Conservation (phyloP, 2,329 filamentous ascomycete genomes). For the Teratosphaeria viscida region DNA sequence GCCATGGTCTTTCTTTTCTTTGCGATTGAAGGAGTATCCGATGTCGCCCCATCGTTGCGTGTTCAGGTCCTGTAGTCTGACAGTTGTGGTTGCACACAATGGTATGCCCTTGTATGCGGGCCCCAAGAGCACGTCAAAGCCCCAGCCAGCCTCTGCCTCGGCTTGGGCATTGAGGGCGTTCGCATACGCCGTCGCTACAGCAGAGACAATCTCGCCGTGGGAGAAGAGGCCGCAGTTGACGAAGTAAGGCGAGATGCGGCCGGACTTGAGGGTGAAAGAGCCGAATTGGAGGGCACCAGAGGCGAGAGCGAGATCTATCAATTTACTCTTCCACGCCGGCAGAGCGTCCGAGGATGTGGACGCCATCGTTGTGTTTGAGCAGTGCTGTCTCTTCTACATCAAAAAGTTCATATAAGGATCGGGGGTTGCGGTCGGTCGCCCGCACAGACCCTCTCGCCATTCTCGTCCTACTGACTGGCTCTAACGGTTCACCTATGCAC, state of each 20-base stretch:
- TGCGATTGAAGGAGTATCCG: constrained; percentile 87
- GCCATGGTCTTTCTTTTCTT: constrained; percentile 92
- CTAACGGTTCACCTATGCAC: too few relatives aligned
- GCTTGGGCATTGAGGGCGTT: constrained; percentile 43
- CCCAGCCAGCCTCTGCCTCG: constrained; percentile 34
- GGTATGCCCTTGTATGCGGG: constrained; percentile 97
- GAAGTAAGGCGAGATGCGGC: constrained; percentile 87
- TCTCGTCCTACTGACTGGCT: too few relatives aligned
- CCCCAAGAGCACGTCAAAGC: constrained; percentile 79
- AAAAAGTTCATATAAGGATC: neutral
- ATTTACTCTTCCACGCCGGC: constrained; percentile 56
- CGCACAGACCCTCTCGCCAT: too few relatives aligned
- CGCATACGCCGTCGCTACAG: constrained; percentile 75
- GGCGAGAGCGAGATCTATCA: constrained; percentile 58
- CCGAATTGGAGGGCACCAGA: constrained; percentile 70
- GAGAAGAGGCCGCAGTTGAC: constrained; percentile 94
- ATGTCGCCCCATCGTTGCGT: constrained; percentile 54
- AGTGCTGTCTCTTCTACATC: neutral
- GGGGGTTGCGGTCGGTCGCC: too few relatives aligned
- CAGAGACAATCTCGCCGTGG: constrained; percentile 63
- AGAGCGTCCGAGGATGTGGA: constrained; percentile 6
- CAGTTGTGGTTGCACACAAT: constrained; percentile 65
- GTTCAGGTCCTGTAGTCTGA: constrained; percentile 64
- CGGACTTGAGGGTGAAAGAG: constrained; percentile 82
- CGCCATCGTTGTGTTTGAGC: constrained; percentile 1